Evolutionary conservation across 2,329 filamentous ascomycete genomes (phyloP).

Genomic region (Neofusicoccum sp.): DNA sequence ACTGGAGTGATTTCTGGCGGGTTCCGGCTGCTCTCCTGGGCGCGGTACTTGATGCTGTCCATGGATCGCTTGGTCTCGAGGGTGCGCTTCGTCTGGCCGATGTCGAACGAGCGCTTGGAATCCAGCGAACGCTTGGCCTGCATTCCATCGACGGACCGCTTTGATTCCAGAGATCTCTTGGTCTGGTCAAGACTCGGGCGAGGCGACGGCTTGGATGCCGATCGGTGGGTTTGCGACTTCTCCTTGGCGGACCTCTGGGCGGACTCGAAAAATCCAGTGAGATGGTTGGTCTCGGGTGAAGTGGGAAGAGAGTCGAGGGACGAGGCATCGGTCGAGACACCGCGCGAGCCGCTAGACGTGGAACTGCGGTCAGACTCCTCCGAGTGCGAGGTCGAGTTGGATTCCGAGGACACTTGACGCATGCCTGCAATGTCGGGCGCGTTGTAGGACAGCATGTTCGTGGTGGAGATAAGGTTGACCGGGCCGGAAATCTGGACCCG

Average conservation of each 20-base stretch:
- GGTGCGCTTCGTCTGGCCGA: not conserved
- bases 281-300: conserved; percentile 57
- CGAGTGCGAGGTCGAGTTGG: conserved; percentile 48
- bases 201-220: conserved; percentile 18
- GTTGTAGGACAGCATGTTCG: conserved; percentile 94
- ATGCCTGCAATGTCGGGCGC: conserved; percentile 69
- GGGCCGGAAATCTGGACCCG: conserved; percentile 82
- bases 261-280: conserved; percentile 56
- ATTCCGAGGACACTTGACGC: conserved; percentile 45
- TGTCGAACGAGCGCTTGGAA: conserved; percentile 10
- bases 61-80: conserved; percentile 3
- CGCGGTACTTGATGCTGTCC: conserved; percentile 10
- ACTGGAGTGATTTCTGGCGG: conserved; percentile 58
- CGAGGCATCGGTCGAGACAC: conserved; percentile 67
- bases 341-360: conserved; percentile 56
- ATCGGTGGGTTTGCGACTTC: conserved; percentile 21
- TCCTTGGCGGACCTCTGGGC: conserved; percentile 38
- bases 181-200: conserved; percentile 7
- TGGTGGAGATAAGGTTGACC: conserved; percentile 84
- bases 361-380: conserved; percentile 69
- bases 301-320: conserved; percentile 48
- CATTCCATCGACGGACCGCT: conserved; percentile 10
- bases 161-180: conserved; percentile 6
- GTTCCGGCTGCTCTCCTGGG: not conserved
- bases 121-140: conserved; percentile 10